A percentile compares a stretch with the other conserved stretches of the same genome.
These are phyloP conservation scores for Fusarium sp. DNA, from an alignment of 2,329 filamentous ascomycete species.

Conservation along the genomic window DNA sequence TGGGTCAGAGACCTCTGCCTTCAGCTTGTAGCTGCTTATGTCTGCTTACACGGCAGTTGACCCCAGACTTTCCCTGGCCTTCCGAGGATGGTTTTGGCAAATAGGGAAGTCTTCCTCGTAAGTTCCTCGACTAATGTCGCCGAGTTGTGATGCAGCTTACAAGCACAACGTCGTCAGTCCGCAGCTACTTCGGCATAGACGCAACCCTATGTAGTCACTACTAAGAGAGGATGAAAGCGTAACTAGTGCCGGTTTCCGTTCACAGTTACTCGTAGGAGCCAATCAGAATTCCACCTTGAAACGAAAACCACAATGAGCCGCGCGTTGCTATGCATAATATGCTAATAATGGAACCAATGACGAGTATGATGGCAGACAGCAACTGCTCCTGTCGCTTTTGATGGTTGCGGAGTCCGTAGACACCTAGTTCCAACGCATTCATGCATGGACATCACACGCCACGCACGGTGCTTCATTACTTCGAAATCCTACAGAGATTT, in stretches of 20 bases:
- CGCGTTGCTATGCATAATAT: neutral
- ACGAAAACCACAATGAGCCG: neutral
- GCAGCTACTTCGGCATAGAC: rapidly evolving
- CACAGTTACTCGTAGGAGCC: too few relatives aligned
- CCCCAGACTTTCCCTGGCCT: neutral
- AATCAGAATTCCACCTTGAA: rapidly evolving
- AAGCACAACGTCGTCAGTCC: too few relatives aligned
- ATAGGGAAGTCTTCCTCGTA: neutral
- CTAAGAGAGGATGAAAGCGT: rapidly evolving
- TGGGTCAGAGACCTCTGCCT: rapidly evolving
- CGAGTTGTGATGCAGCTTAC: too few relatives aligned
- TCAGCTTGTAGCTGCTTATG: neutral
- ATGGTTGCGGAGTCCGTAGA: neutral
- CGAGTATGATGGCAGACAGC: too few relatives aligned
- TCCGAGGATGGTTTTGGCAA: neutral
- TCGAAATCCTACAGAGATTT: too few relatives aligned
- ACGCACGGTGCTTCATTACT: rapidly evolving
- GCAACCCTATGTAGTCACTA: neutral
- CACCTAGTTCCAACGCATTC: rapidly evolving
- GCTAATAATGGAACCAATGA: rapidly evolving
- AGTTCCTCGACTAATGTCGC: too few relatives aligned
- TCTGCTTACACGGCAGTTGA: rapidly evolving
- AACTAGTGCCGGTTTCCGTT: neutral
- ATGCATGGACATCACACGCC: neutral
- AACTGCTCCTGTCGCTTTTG: neutral